Percentiles rank a stretch among this genome's conserved stretches.
Evolutionary conservation across 2,329 filamentous ascomycete species (phyloP).

Genomic region (Venturia asperata): DNA sequence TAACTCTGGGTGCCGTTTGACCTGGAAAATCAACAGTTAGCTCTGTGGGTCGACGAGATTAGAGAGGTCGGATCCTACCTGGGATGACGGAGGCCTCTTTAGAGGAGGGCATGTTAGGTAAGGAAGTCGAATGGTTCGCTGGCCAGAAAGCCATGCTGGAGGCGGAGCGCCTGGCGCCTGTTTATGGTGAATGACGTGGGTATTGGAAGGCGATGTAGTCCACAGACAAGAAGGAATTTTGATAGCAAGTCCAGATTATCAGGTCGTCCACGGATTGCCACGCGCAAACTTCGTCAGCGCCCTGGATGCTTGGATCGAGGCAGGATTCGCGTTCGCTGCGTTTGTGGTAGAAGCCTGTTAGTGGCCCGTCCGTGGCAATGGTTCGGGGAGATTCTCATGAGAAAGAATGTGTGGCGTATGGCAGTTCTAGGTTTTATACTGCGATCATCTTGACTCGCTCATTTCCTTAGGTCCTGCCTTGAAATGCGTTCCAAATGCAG

Average conservation of each 20-base stretch:
- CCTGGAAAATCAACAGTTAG: conserved; percentile 25
- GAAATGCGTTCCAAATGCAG: neutral
- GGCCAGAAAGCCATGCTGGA: conserved; percentile 2
- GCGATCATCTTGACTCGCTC: neutral
- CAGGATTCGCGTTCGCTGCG: neutral
- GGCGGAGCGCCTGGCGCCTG: neutral
- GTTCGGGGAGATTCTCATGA: neutral
- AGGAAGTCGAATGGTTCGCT: neutral
- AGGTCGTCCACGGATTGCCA: neutral
- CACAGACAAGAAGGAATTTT: neutral
- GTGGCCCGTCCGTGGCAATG: neutral
- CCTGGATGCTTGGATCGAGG: neutral
- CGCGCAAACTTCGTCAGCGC: neutral
- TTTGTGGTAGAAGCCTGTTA: conserved; percentile 3
- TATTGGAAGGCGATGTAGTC: neutral
- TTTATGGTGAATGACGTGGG: neutral
- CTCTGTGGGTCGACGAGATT: neutral
- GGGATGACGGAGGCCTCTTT: neutral
- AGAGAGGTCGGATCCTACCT: neutral
- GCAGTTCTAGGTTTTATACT: neutral
- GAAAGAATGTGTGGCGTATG: neutral
- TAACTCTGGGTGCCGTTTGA: conserved; percentile 45
- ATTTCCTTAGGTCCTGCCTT: neutral
- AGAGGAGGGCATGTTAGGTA: neutral
- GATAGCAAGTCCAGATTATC: neutral